phyloP scores from a whole-genome alignment of 257 asterid species.

The Ilex aquifolium region DNA sequence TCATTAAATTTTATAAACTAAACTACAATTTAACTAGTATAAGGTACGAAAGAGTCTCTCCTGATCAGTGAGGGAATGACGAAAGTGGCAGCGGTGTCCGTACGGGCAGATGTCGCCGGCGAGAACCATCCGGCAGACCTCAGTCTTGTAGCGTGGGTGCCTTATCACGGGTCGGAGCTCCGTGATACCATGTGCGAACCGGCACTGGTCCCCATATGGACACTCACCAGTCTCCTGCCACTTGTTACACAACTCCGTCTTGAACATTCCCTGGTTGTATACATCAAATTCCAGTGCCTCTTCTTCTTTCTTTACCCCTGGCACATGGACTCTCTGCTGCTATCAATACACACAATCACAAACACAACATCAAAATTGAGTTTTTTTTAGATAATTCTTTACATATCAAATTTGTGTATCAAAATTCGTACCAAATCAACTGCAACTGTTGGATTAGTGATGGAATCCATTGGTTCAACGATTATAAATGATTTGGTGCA shows the following conservation, averaged over 20 bases:
- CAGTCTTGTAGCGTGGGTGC: conserved; percentile 87
- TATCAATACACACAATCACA: neutral
- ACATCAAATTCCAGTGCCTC: conserved; percentile 53
- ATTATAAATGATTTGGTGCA: too few species aligned
- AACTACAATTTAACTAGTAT: too few species aligned
- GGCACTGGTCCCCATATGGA: conserved; percentile 67
- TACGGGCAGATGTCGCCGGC: conserved; percentile 69
- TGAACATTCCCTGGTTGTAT: conserved; percentile 68
- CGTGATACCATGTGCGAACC: conserved; percentile 71
- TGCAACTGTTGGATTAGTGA: too few species aligned
- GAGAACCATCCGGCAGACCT: conserved; percentile 69
- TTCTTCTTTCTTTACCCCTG: conserved; percentile 46
- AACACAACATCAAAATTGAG: neutral
- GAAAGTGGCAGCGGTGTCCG: conserved; percentile 89
- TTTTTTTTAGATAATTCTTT: too few species aligned
- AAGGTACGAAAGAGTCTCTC: conserved; percentile 30
- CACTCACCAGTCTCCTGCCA: conserved; percentile 80
- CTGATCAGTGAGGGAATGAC: conserved; percentile 68
- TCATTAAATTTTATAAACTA: too few species aligned
- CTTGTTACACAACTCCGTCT: conserved; percentile 84
- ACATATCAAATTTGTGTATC: too few species aligned
- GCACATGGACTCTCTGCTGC: conserved; percentile 57
- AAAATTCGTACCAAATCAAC: too few species aligned
- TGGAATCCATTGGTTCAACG: too few species aligned
- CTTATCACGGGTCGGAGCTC: conserved; percentile 77